Evolutionary conservation across 345 rosid genomes (phyloP), one percentile per base, ranked within the genome.

Genomic region (Brassica carinata): DNA sequence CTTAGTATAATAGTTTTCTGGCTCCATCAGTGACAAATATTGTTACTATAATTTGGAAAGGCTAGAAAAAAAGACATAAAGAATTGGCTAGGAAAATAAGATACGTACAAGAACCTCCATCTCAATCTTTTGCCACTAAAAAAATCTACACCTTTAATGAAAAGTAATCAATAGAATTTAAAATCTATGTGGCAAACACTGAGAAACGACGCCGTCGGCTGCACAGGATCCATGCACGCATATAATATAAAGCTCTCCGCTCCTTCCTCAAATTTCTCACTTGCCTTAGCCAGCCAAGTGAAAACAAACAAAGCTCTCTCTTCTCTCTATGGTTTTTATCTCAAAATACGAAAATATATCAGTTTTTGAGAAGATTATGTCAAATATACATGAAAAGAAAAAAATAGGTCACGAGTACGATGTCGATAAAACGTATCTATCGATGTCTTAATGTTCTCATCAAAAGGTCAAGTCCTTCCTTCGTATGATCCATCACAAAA

Each of bases 401-500:
- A 17, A 45, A 8, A 19, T 23, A 3, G 23, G 71, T 69, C n/a
- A 62, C 75, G 11, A 53, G 8, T 4, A 63, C 0, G 10, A 61
- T 61, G 73, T 82, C 81, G 2, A 67, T 82, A 48, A 59, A 67
- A 67, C 81, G 77, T 33, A 73, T 72, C 61, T 82, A 67, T 62
- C 76, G 61, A 2, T 82, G 82, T n/a, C 45, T 82, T 61, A 72
- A 45, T 61, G 79, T 68, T 67, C 73, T 82, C 11, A 69, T 73
- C 66, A 82, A 69, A 77, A 68, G 84, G 77, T 77, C 81, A 1
- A 19, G 57, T 55, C 45, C 65, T 71, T 67, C 14, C 29, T 10
- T 48, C 45, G 6, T 27, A 66, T 72, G 68, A 70, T 36, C 72
- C 31, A 72, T 26, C 73, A 58, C 59, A 64, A 2, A 1, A 4